phyloP scores from a whole-genome alignment of 2,329 filamentous ascomycete genomes.

The Epichloe sibirici region DNA sequence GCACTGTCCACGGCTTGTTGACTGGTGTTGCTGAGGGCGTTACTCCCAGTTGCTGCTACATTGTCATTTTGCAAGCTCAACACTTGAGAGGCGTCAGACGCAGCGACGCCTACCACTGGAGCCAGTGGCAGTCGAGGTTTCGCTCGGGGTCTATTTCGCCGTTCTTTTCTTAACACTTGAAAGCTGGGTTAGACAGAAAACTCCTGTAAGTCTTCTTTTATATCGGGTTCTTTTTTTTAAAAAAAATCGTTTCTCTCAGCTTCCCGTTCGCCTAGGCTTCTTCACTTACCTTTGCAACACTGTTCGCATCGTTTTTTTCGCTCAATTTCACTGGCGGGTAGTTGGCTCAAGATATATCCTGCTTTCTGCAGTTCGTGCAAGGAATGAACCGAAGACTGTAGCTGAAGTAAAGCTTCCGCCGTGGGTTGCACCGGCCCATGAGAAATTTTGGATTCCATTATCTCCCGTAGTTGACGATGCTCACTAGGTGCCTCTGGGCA shows the following conservation, averaged over 20 bases:
- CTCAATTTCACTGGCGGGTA: constrained; percentile 15
- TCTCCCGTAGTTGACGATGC: neutral
- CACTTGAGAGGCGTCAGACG: neutral
- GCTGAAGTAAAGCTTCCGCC: constrained; percentile 9
- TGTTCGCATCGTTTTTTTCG: constrained; percentile 19
- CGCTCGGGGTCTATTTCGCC: neutral
- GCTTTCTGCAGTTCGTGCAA: constrained; percentile 10
- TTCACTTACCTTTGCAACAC: constrained; percentile 14
- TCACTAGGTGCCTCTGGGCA: neutral
- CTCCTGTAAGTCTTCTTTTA: neutral
- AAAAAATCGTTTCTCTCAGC: neutral
- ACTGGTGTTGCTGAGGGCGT: neutral
- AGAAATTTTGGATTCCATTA: constrained; percentile 1
- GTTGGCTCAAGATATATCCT: constrained; percentile 17
- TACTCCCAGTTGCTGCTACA: neutral
- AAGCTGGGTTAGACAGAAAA: neutral
- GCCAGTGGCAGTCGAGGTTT: neutral
- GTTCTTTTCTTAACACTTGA: constrained; percentile 1
- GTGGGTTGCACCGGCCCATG: constrained; percentile 11
- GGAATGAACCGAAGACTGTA: constrained; percentile 11
- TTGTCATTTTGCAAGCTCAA: neutral
- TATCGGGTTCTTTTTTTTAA: neutral
- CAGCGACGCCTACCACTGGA: neutral
- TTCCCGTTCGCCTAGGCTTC: neutral
- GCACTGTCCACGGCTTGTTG: neutral